Evolutionary conservation across 352 stramenopile genomes (phyloP).

Genomic region (Phytophthora sp.): DNA sequence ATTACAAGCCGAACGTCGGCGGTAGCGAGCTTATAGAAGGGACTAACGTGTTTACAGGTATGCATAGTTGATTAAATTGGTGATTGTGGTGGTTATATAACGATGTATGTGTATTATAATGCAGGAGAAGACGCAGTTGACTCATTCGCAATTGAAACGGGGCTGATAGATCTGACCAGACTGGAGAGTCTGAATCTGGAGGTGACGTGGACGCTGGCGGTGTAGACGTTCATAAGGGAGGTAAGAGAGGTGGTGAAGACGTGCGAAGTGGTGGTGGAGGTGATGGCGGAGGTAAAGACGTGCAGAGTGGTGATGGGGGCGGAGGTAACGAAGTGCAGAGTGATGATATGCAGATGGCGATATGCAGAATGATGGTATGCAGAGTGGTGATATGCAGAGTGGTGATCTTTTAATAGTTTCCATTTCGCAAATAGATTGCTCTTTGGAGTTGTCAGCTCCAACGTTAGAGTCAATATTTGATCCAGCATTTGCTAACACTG

Average conservation of each 20-base stretch:
- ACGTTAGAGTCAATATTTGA: background rate
- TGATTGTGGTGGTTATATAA: too few species aligned
- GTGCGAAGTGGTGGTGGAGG: too few species aligned
- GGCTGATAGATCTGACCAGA: background rate
- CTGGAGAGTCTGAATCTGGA: too few species aligned
- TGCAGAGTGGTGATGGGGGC: too few species aligned
- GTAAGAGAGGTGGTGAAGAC: background rate
- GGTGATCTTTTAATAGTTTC: too few species aligned
- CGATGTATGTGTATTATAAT: background rate
- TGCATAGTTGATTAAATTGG: background rate
- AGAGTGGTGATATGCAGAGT: background rate
- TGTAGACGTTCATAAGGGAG: too few species aligned
- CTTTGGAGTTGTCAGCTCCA: background rate
- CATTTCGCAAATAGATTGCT: slow-evolving; percentile 12
- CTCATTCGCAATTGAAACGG: background rate
- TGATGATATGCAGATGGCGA: too few species aligned
- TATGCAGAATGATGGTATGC: too few species aligned
- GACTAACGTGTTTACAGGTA: background rate
- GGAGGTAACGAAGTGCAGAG: too few species aligned
- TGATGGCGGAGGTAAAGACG: too few species aligned
- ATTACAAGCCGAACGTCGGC: background rate
- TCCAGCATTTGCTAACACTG: too few species aligned
- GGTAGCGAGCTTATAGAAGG: background rate
- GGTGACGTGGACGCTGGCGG: background rate
- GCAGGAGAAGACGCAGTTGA: background rate